These are phyloP conservation scores for Botrytis fragariae DNA, from an alignment of 2,329 filamentous ascomycete genomes.

Conservation along the genomic window DNA sequence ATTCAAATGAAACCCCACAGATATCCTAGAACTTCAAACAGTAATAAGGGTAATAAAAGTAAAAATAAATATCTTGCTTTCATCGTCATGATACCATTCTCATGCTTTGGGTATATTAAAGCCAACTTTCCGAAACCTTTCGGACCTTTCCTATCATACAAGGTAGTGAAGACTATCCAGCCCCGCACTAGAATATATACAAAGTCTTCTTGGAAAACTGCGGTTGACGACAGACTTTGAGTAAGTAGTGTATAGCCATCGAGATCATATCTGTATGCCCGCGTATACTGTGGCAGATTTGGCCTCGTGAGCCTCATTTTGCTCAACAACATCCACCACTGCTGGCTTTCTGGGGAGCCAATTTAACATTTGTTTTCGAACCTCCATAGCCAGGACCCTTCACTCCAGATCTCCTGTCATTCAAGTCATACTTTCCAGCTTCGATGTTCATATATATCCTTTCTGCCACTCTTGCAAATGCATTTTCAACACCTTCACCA, in stretches of 20 bases:
- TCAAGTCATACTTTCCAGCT: constrained; percentile 84
- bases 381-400: constrained; percentile 63
- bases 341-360: constrained; percentile 37
- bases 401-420: constrained; percentile 87
- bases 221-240: not conserved
- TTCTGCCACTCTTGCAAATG: constrained; percentile 91
- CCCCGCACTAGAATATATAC: constrained; percentile 6
- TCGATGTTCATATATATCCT: constrained; percentile 97
- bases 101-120: constrained; percentile 12
- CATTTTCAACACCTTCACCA: constrained; percentile 88
- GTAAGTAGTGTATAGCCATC: not conserved
- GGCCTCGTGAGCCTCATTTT: not conserved
- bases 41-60: not conserved
- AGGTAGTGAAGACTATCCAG: constrained; percentile 13
- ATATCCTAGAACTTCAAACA: not conserved
- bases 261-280: not conserved
- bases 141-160: constrained; percentile 15
- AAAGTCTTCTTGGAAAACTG: not conserved
- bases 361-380: constrained; percentile 46
- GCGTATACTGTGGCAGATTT: not conserved
- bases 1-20: not conserved
- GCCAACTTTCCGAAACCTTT: not conserved
- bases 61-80: constrained; percentile 5
- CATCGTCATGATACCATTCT: constrained; percentile 6
- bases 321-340: constrained; percentile 34